A percentile compares a stretch with the other conserved stretches of the same genome.
Evolutionary conservation across 1,284 basidiomycete genomes (phyloP).

Genomic region (Sanguinoderma infundibulare): DNA sequence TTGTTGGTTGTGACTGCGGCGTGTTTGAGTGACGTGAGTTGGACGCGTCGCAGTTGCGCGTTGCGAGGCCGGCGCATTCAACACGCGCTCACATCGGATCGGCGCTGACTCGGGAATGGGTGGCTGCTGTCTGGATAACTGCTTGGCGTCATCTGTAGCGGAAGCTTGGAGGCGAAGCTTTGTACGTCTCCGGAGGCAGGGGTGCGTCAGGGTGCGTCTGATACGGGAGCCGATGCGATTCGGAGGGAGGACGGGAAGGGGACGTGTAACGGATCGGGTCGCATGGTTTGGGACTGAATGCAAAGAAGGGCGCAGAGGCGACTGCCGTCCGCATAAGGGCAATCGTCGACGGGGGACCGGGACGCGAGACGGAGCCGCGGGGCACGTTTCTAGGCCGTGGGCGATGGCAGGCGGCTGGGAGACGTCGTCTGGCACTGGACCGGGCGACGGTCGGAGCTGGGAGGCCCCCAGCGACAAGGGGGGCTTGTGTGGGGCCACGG

Average conservation of each 20-base stretch:
- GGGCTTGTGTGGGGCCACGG: constrained; percentile 7
- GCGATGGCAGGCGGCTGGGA: background rate
- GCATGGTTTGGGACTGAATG: background rate
- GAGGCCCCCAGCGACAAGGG: background rate
- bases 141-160: background rate
- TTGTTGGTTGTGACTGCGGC: background rate
- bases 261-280: background rate
- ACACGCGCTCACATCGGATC: background rate
- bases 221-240: background rate
- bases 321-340: background rate
- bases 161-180: background rate
- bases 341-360: background rate
- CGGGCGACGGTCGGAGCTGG: constrained; percentile 11
- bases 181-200: background rate
- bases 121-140: too few species aligned
- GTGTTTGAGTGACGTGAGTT: background rate
- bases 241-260: background rate
- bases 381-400: background rate
- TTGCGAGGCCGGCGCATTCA: background rate
- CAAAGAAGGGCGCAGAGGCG: background rate
- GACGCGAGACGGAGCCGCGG: constrained; percentile 12
- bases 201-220: background rate
- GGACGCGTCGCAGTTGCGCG: background rate
- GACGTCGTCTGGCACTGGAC: constrained; percentile 3
- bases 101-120: background rate